These are phyloP conservation scores for Coemansia sp. DNA, from an alignment of 192 early-diverging fungal genomes.

Conservation along the genomic window DNA sequence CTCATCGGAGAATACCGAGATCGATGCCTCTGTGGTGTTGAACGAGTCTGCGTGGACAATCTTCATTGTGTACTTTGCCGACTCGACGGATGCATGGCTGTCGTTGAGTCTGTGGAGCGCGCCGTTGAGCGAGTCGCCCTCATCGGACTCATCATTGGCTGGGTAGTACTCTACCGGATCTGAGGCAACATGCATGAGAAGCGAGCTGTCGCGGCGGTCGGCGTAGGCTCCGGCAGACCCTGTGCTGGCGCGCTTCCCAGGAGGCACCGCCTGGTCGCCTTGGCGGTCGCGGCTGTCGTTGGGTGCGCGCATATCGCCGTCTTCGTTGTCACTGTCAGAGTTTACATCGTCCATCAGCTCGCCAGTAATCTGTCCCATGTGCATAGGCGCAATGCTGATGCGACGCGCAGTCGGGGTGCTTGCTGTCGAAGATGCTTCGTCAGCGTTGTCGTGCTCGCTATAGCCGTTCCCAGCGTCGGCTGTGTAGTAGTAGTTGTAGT, in stretches of 20 bases:
- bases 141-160: conserved; percentile 48
- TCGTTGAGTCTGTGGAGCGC: conserved; percentile 26
- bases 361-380: conserved; percentile 35
- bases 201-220: conserved; percentile 23
- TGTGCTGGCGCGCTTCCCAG: conserved; percentile 1
- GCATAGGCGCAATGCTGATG: conserved; percentile 36
- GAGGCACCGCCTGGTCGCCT: not conserved
- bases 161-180: conserved; percentile 31
- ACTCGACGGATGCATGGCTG: conserved; percentile 22
- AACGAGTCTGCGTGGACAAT: conserved; percentile 28
- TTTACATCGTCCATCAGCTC: conserved; percentile 26
- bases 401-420: conserved; percentile 21
- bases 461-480: conserved; percentile 27
- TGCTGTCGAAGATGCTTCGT: not conserved
- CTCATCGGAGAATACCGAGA: conserved; percentile 36
- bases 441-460: conserved; percentile 12
- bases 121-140: conserved; percentile 48
- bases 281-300: not conserved
- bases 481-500: conserved; percentile 48
- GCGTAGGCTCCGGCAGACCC: conserved; percentile 1
- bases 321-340: conserved; percentile 18
- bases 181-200: conserved; percentile 14
- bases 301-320: not conserved
- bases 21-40: conserved; percentile 18
- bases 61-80: conserved; percentile 11